Percentiles rank a stretch among this genome's conserved stretches.
phyloP scores from a whole-genome alignment of 352 stramenopile species.

The Thraustochytrium striatum region DNA sequence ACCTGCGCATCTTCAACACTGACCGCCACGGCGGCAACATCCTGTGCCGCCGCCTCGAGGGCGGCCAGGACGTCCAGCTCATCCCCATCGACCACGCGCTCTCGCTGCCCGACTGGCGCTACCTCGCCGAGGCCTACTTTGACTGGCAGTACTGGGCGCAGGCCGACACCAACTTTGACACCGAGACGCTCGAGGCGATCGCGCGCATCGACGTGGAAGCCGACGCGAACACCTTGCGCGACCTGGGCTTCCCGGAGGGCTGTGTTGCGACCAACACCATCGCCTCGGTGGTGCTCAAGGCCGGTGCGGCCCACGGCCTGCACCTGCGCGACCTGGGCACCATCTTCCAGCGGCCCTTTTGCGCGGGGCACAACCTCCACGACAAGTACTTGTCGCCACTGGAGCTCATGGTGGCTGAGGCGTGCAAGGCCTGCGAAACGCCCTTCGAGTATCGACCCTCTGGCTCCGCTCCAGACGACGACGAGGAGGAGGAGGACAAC shows the following conservation, averaged over 20 bases:
- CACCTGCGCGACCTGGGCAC: conserved; percentile 13
- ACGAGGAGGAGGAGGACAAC: background rate
- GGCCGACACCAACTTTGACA: conserved; percentile 18
- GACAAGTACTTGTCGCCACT: conserved; percentile 48
- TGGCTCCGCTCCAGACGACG: background rate
- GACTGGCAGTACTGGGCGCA: conserved; percentile 46
- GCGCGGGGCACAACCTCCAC: conserved; percentile 35
- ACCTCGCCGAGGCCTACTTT: conserved; percentile 37
- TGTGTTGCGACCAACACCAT: conserved; percentile 38
- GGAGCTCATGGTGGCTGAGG: conserved; percentile 27
- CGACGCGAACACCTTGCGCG: background rate
- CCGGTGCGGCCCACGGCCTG: background rate
- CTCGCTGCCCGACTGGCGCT: conserved; percentile 60
- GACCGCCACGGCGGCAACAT: conserved; percentile 75
- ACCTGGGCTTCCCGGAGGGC: conserved; percentile 32
- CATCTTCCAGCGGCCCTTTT: conserved; percentile 41
- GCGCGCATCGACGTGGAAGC: conserved; percentile 24
- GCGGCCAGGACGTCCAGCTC: conserved; percentile 45
- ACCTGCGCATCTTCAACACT: conserved; percentile 76
- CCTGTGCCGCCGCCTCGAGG: conserved; percentile 53
- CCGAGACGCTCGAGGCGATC: conserved; percentile 10
- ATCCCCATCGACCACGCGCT: conserved; percentile 72
- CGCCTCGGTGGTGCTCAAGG: conserved; percentile 2
- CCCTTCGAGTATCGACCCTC: background rate
- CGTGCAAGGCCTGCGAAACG: background rate